These are phyloP conservation scores for Suillus occidentalis DNA, from an alignment of 768 basidiomycete species.

Conservation along the genomic window DNA sequence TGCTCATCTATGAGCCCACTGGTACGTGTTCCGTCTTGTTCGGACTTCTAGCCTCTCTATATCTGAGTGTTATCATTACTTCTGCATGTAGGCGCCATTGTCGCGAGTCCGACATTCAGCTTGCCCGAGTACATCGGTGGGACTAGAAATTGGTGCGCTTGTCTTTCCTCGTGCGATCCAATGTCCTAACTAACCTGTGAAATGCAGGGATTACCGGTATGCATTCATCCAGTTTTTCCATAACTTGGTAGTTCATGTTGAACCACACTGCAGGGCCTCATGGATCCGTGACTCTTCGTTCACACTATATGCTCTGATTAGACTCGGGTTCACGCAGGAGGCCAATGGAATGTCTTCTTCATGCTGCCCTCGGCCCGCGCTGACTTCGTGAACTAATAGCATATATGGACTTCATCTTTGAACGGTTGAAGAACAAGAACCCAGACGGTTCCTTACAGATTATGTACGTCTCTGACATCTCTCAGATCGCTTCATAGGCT, in stretches of 20 bases:
- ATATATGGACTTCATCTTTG: conserved; percentile 90
- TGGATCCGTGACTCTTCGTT: conserved; percentile 98
- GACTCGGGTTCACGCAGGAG: conserved; percentile 92
- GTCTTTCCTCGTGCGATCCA: conserved; percentile 1
- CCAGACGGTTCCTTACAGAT: conserved; percentile 92
- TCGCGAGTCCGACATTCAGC: conserved; percentile 95
- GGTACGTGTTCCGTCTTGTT: conserved; percentile 37
- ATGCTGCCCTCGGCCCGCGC: not conserved
- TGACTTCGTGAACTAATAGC: conserved; percentile 39
- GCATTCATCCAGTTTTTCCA: not conserved
- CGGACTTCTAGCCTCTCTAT: not conserved
- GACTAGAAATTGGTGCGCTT: conserved; percentile 77
- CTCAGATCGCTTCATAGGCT: not conserved
- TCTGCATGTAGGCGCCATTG: conserved; percentile 68
- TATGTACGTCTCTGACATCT: conserved; percentile 48
- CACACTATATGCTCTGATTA: conserved; percentile 90
- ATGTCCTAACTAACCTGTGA: conserved; percentile 1
- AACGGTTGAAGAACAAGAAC: conserved; percentile 79
- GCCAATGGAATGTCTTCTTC: conserved; percentile 62
- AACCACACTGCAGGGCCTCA: conserved; percentile 51
- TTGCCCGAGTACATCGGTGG: conserved; percentile 92
- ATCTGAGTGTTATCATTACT: not conserved
- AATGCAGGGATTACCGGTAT: conserved; percentile 62
- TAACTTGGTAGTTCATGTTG: not conserved
- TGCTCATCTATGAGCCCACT: conserved; percentile 91